Percentiles rank a stretch among this genome's conserved stretches.
Evolutionary conservation across 805 yeast genomes (phyloP).

Genomic region (Metschnikowia arizonensis): DNA sequence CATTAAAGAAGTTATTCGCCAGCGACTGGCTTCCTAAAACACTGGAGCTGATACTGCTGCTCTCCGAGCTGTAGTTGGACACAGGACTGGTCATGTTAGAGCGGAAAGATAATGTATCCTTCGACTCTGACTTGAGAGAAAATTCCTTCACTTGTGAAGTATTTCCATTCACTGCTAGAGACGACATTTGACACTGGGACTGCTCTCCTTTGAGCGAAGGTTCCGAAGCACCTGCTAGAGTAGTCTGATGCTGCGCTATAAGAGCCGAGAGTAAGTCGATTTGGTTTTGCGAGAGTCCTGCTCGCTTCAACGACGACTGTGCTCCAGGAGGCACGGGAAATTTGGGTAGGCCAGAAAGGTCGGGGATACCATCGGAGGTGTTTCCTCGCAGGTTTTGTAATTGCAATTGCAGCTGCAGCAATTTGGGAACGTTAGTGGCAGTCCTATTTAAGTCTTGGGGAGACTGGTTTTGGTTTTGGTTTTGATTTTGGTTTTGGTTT

Average conservation of each 20-base stretch:
- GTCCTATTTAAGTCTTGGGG: not conserved
- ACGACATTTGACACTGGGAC: constrained; percentile 1
- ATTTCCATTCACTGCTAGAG: constrained; percentile 1
- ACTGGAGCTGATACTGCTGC: constrained; percentile 12
- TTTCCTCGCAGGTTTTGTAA: not conserved
- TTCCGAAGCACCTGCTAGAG: constrained; percentile 10
- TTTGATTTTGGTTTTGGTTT: not conserved
- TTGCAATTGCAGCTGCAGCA: not conserved
- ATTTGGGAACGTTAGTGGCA: not conserved
- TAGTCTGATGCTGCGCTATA: constrained; percentile 61
- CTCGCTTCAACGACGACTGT: constrained; percentile 54
- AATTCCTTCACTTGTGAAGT: not conserved
- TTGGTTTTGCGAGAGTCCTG: constrained; percentile 65
- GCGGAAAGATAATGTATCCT: not conserved
- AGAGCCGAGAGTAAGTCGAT: constrained; percentile 70
- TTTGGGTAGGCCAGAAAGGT: constrained; percentile 46
- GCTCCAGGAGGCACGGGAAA: constrained; percentile 75
- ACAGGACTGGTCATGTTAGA: constrained; percentile 14
- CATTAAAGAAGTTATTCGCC: not conserved
- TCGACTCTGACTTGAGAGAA: not conserved
- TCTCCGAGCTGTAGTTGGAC: constrained; percentile 14
- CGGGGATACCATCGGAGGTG: constrained; percentile 8
- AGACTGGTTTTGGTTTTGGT: not conserved
- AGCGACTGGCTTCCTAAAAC: constrained; percentile 4
- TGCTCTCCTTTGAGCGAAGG: not conserved